Conservation (phyloP, 83 land plant species). For the Diphasiastrum complanatum region DNA sequence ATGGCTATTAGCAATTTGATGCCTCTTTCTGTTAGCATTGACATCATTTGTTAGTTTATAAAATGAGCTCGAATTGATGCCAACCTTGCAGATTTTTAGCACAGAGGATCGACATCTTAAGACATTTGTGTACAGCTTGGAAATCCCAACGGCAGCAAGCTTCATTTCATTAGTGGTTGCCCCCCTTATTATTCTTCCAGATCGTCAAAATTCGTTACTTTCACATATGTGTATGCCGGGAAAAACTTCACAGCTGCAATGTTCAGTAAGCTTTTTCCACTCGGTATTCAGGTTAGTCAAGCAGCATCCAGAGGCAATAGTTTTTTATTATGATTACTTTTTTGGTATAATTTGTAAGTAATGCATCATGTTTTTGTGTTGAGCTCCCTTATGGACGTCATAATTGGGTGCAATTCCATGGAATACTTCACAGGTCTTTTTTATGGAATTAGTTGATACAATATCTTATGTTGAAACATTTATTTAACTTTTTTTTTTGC, state of each 20-base stretch:
- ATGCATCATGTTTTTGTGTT: too few species aligned
- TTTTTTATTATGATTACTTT: background rate
- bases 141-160: slow-evolving; percentile 62
- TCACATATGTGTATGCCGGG: slow-evolving; percentile 71
- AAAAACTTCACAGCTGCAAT: slow-evolving; percentile 43
- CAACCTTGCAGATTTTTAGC: slow-evolving; percentile 51
- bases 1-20: too few species aligned
- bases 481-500: too few species aligned
- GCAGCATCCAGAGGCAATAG: background rate
- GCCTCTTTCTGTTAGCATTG: too few species aligned
- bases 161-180: slow-evolving; percentile 81
- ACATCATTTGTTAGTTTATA: background rate
- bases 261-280: slow-evolving; percentile 74
- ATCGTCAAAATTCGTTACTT: slow-evolving; percentile 47
- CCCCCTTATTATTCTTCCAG: slow-evolving; percentile 74
- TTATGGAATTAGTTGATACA: too few species aligned
- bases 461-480: too few species aligned
- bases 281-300: slow-evolving; percentile 67
- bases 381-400: too few species aligned
- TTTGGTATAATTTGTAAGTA: too few species aligned
- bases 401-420: too few species aligned
- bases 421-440: too few species aligned
- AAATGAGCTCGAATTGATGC: background rate
- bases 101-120: slow-evolving; percentile 48
- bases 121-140: slow-evolving; percentile 76